Evolutionary conservation across 2,329 filamentous ascomycete genomes (phyloP).

Genomic region (Penicillium sp.): DNA sequence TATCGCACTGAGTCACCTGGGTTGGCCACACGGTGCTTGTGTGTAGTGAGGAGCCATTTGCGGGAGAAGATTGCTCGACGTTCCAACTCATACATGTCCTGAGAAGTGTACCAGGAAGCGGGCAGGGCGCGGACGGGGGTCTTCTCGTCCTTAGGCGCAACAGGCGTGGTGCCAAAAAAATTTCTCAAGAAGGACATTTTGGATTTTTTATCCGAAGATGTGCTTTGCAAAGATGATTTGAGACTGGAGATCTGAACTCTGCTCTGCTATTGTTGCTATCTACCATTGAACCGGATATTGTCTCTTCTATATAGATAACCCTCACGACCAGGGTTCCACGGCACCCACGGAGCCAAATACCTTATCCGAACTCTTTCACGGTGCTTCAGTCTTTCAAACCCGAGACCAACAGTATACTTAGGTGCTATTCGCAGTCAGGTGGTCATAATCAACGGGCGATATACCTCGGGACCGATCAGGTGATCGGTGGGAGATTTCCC

Average conservation of each 20-base stretch:
- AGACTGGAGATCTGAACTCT: neutral
- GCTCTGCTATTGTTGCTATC: slow-evolving; percentile 12
- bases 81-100: slow-evolving; percentile 52
- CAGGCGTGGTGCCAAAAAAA: slow-evolving; percentile 28
- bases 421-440: slow-evolving; percentile 15
- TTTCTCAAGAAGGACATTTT: slow-evolving; percentile 31
- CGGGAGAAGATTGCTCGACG: slow-evolving; percentile 34
- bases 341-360: slow-evolving; percentile 8
- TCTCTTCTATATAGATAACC: slow-evolving; percentile 22
- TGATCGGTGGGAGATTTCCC: slow-evolving; percentile 19
- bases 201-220: neutral
- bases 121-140: slow-evolving; percentile 42
- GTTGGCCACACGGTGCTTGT: slow-evolving; percentile 46
- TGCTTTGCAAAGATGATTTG: neutral
- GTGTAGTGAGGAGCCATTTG: slow-evolving; percentile 22
- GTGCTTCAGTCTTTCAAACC: slow-evolving; percentile 9
- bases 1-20: slow-evolving; percentile 57
- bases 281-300: slow-evolving; percentile 9
- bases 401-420: slow-evolving; percentile 11
- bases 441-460: slow-evolving; percentile 16
- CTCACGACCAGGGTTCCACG: slow-evolving; percentile 7
- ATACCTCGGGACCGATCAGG: slow-evolving; percentile 24
- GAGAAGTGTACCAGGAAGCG: slow-evolving; percentile 57
- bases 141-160: slow-evolving; percentile 20
- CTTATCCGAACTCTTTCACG: slow-evolving; percentile 8